Conservation (phyloP, 768 basidiomycete genomes). For the Lactarius indigo region DNA sequence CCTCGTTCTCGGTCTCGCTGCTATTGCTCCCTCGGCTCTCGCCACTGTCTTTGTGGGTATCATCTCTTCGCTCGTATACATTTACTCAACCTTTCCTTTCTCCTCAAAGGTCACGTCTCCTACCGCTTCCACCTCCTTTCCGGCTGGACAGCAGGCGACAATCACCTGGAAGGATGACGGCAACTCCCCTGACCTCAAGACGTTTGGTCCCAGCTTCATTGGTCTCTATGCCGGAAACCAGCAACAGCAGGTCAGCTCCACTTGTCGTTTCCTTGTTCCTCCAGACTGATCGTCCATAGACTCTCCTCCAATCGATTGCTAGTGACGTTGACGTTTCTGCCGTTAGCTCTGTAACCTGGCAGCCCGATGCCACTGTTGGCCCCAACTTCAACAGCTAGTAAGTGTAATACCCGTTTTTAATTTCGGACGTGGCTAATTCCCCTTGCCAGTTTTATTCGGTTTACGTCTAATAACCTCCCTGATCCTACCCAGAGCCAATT, state of each 20-base stretch:
- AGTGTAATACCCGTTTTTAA: slow-evolving; percentile 19
- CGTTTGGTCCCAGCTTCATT: slow-evolving; percentile 50
- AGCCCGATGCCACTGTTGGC: slow-evolving; percentile 49
- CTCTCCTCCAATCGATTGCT: slow-evolving; percentile 51
- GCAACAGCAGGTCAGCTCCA: slow-evolving; percentile 49
- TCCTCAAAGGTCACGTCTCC: slow-evolving; percentile 54
- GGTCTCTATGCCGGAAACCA: slow-evolving; percentile 64
- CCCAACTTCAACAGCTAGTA: slow-evolving; percentile 56
- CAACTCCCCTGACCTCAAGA: slow-evolving; percentile 41
- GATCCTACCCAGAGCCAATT: slow-evolving; percentile 51
- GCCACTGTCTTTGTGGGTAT: slow-evolving; percentile 22
- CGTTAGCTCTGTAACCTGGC: slow-evolving; percentile 46
- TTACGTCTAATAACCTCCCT: slow-evolving; percentile 55
- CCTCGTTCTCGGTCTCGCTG: slow-evolving; percentile 15
- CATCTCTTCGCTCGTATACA: not conserved
- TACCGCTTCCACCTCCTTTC: slow-evolving; percentile 40
- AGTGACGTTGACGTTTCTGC: slow-evolving; percentile 50
- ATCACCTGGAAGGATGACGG: slow-evolving; percentile 61
- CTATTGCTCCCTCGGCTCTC: slow-evolving; percentile 13
- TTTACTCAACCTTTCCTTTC: not conserved
- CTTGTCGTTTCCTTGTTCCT: not conserved
- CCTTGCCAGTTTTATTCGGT: slow-evolving; percentile 65
- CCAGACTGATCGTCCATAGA: slow-evolving; percentile 38
- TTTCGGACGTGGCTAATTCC: not conserved
- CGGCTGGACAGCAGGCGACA: slow-evolving; percentile 47